phyloP scores from a whole-genome alignment of 139 green algal genomes.

The Chlamydomonas sp. region DNA sequence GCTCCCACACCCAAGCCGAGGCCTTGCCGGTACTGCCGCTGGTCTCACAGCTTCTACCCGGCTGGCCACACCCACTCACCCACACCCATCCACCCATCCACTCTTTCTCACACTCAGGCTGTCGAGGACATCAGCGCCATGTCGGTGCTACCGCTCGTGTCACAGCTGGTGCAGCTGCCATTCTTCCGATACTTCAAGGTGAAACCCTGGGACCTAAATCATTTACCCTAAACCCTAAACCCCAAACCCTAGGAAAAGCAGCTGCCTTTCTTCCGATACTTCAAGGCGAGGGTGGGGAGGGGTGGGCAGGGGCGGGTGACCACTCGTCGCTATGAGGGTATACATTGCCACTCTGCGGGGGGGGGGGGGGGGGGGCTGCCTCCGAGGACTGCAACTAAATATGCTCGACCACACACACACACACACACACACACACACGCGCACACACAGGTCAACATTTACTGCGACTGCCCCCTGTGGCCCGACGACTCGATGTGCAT shows the following conservation, averaged over 20 bases:
- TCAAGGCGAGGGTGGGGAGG: no score
- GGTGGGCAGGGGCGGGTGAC: no score
- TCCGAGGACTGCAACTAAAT: background rate
- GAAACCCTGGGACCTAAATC: background rate
- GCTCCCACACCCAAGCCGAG: background rate
- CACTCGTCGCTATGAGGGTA: no score
- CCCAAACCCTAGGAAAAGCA: no score
- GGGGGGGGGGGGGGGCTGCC: background rate
- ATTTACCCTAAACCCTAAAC: background rate
- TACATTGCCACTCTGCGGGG: background rate
- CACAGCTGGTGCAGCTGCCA: constrained; percentile 57
- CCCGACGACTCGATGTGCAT: constrained; percentile 91
- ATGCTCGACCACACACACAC: background rate
- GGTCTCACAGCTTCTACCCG: background rate
- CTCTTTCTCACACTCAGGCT: constrained; percentile 22
- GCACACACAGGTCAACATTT: constrained; percentile 68
- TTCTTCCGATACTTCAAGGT: constrained; percentile 92
- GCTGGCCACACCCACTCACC: background rate
- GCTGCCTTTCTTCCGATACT: constrained; percentile 86
- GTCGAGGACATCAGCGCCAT: constrained; percentile 63
- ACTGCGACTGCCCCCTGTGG: constrained; percentile 92
- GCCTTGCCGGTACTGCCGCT: background rate
- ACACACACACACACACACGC: background rate
- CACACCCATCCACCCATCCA: background rate
- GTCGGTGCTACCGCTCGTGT: constrained; percentile 53